phyloP scores from a whole-genome alignment of 2,329 filamentous ascomycete species.

The Xylaria sp. region DNA sequence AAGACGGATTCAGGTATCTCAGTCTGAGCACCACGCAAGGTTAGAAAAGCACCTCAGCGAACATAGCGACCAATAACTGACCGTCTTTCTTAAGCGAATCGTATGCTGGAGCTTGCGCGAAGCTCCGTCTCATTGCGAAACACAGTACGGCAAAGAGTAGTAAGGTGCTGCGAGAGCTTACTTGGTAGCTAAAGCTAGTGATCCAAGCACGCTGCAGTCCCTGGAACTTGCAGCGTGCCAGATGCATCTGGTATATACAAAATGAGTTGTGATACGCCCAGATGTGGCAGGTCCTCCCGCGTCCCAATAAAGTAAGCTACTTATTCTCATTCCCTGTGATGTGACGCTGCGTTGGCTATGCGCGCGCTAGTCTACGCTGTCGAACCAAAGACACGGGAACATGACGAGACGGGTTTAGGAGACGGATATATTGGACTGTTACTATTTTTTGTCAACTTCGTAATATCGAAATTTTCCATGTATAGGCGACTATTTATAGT shows the following conservation, averaged over 20 bases:
- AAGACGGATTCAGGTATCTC: constrained; percentile 35
- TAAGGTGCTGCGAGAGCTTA: constrained; percentile 6
- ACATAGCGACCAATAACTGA: constrained; percentile 16
- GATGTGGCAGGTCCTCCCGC: constrained; percentile 35
- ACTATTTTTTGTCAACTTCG: constrained; percentile 14
- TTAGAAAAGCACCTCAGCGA: constrained; percentile 7
- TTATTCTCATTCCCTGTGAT: constrained; percentile 13
- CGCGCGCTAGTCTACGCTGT: constrained; percentile 10
- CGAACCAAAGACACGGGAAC: constrained; percentile 30
- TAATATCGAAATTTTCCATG: constrained; percentile 19
- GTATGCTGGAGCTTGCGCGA: constrained; percentile 37
- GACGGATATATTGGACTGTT: constrained; percentile 26
- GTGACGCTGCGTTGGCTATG: constrained; percentile 24
- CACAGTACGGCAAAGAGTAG: neutral
- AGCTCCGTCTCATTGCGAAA: constrained; percentile 31
- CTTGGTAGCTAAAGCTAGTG: constrained; percentile 1
- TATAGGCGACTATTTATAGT: constrained; percentile 33
- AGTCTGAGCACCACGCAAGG: constrained; percentile 34
- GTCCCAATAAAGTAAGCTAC: constrained; percentile 14
- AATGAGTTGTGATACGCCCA: constrained; percentile 16
- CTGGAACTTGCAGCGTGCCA: constrained; percentile 24
- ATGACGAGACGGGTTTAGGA: constrained; percentile 15
- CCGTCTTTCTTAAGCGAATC: constrained; percentile 24
- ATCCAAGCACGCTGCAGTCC: constrained; percentile 15
- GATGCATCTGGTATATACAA: constrained; percentile 4